Percentiles rank a stretch among this genome's conserved stretches.
These are phyloP conservation scores for Lachnellula cervina DNA, from an alignment of 2,329 filamentous ascomycete species.

Conservation along the genomic window DNA sequence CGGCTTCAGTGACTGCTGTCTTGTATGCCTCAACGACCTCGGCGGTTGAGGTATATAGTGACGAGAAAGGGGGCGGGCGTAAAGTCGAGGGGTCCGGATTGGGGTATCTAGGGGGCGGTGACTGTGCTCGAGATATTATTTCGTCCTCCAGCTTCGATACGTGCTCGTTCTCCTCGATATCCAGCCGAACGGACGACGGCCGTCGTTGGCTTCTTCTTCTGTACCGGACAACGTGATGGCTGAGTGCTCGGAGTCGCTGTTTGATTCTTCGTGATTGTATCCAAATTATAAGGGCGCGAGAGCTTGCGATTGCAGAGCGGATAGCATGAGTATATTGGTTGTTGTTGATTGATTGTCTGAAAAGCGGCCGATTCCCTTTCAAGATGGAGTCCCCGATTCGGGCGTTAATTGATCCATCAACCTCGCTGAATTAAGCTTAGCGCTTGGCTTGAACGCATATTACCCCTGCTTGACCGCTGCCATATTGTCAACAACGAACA, in stretches of 20 bases:
- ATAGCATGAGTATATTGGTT: background rate
- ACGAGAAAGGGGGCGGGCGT: constrained; percentile 55
- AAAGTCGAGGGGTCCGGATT: constrained; percentile 46
- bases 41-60: constrained; percentile 46
- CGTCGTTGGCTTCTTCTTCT: constrained; percentile 39
- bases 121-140: constrained; percentile 37
- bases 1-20: constrained; percentile 33
- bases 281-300: background rate
- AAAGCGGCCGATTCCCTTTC: too few relatives aligned
- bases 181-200: constrained; percentile 38
- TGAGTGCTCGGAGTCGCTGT: constrained; percentile 12
- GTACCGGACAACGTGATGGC: constrained; percentile 45
- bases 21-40: constrained; percentile 36
- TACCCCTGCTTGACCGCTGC: too few relatives aligned
- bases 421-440: too few relatives aligned
- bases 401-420: background rate
- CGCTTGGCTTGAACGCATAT: too few relatives aligned
- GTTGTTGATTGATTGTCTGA: too few relatives aligned
- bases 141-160: constrained; percentile 32
- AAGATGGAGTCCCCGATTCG: background rate
- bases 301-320: background rate
- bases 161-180: constrained; percentile 20
- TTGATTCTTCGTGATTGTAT: background rate
- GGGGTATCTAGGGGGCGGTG: constrained; percentile 57
- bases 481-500: background rate